Evolutionary conservation across 2,329 filamentous ascomycete genomes (phyloP), one percentile per base, ranked within the genome.

Genomic region (Colletotrichum sp.): DNA sequence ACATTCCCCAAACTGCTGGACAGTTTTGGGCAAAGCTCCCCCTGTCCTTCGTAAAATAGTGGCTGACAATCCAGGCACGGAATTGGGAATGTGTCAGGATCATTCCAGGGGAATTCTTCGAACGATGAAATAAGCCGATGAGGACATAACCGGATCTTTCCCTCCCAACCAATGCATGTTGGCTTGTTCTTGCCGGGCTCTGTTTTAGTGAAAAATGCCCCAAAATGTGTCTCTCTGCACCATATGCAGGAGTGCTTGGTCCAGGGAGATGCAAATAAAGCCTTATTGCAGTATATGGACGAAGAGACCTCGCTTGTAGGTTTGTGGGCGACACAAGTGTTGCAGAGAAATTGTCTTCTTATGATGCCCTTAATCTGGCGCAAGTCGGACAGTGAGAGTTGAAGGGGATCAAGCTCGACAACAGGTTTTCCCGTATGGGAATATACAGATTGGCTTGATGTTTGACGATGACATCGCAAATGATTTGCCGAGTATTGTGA

Each of bases 61-160:
- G 25, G 22, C 52, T 27, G 22, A 10, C 52, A 27, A 0, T 27
- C 22, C 22, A 16, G 22, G 25, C 52, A 56, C 15, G 52, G 52
- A 56, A 56, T 1, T 15, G 1, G 16, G n/a, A 56, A 13, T 27
- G 52, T 1, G 18, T 27, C 16, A 9, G n/a, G 12, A 1, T 16
- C 1, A 0, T 56, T 27, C 22, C 52, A 56, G 15, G 12, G 52
- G 4, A 56, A 3, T 27, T 1, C 25, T 9, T 56, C 52, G 16
- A 22, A 9, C 12, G 1, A 12, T 0, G 52, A 56, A 25, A 56
- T 1, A 0, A 8, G 22, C 13, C 0, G 12, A 1, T 56, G 52
- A 3, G 52, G 22, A 1, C 52, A 56, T 27, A 27, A 8, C 22
- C 25, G 12, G 4, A 56, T 0, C 16, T 27, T 5, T 16, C 52